Percentiles rank a stretch among this genome's conserved stretches.
Evolutionary conservation across 345 rosid species (phyloP).

Genomic region (Carallia brachiata): DNA sequence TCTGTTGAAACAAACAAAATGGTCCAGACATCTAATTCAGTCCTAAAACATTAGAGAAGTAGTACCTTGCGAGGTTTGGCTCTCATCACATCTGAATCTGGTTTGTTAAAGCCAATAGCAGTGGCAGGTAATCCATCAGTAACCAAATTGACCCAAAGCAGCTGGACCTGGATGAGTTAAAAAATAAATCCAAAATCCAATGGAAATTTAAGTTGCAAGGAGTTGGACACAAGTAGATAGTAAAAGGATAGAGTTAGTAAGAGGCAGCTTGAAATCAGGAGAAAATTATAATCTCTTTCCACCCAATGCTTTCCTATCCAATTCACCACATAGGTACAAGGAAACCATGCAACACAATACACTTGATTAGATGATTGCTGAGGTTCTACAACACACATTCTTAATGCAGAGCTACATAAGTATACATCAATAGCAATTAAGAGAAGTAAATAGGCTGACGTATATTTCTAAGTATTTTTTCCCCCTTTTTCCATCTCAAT

Average conservation of each 20-base stretch:
- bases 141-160: constrained; percentile 97
- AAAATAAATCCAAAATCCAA: constrained; percentile 7
- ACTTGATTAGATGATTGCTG: background rate
- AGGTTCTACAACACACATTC: background rate
- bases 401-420: background rate
- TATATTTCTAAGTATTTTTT: no score
- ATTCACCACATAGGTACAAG: background rate
- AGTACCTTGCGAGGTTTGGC: constrained; percentile 98
- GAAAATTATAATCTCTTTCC: background rate
- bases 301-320: background rate
- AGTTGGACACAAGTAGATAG: background rate
- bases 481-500: background rate
- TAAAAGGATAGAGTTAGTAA: background rate
- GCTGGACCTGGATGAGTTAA: constrained; percentile 70
- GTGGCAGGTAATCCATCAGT: constrained; percentile 99
- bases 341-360: constrained; percentile 8
- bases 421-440: background rate
- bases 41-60: constrained; percentile 19
- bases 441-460: background rate
- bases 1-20: background rate
- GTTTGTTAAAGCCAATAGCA: constrained; percentile 98
- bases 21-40: background rate
- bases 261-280: no score
- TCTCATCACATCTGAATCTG: constrained; percentile 96
- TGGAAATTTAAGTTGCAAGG: constrained; percentile 5